Conservation (phyloP, 768 basidiomycete genomes). For the Amanita muscaria region DNA sequence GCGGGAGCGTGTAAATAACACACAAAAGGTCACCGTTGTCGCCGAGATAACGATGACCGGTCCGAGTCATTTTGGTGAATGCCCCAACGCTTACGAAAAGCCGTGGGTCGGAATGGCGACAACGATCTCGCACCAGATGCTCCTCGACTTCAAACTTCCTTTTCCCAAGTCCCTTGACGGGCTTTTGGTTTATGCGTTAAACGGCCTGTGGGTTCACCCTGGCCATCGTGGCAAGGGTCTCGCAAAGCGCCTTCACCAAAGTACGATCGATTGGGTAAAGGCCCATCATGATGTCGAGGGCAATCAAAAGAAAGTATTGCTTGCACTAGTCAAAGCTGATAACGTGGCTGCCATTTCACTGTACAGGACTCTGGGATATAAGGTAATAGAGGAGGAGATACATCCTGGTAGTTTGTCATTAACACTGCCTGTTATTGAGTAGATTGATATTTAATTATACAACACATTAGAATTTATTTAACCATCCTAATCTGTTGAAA, state of each 20-base stretch:
- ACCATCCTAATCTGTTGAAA: no score
- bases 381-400: conserved; percentile 5
- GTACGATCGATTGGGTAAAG: conserved; percentile 8
- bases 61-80: conserved; percentile 11
- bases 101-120: conserved; percentile 11
- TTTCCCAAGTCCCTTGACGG: conserved; percentile 5
- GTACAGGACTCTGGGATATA: conserved; percentile 16
- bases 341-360: conserved; percentile 15
- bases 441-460: no score
- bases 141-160: background rate
- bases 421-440: background rate
- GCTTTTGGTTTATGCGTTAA: conserved; percentile 8
- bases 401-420: background rate
- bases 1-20: conserved; percentile 17
- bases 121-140: conserved; percentile 5
- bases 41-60: background rate
- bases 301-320: conserved; percentile 8
- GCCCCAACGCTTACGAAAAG: background rate
- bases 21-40: conserved; percentile 16
- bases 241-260: conserved; percentile 11
- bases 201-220: conserved; percentile 19
- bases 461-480: no score
- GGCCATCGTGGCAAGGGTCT: conserved; percentile 16
- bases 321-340: conserved; percentile 13
- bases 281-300: background rate